Percentiles rank a stretch among this genome's conserved stretches.
phyloP scores from a whole-genome alignment of 345 rosid genomes.

The Eutrema heterophyllum region DNA sequence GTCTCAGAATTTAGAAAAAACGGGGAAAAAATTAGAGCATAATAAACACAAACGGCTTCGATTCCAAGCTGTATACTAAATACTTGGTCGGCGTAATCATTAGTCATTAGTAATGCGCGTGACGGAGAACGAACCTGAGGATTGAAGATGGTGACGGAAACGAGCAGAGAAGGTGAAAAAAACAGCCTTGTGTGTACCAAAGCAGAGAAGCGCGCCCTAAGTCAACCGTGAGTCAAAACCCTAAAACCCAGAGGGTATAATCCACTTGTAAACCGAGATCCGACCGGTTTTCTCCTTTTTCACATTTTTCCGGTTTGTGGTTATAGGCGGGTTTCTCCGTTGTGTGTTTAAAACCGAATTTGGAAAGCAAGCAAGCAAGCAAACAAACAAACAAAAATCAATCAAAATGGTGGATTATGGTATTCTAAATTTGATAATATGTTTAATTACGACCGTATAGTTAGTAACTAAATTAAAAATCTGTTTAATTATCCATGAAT shows the following conservation, averaged over 20 bases:
- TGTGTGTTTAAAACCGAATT: neutral
- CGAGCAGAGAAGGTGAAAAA: neutral
- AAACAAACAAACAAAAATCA: too few relatives aligned
- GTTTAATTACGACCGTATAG: too few relatives aligned
- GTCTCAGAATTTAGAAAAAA: neutral
- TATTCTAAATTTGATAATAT: too few relatives aligned
- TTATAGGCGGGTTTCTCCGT: neutral
- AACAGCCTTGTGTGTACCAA: neutral
- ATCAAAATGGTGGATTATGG: too few relatives aligned
- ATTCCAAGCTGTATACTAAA: neutral
- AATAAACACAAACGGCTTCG: neutral
- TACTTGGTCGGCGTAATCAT: neutral
- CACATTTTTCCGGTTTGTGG: neutral
- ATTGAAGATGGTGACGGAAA: conserved; percentile 1
- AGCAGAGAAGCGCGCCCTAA: conserved; percentile 19
- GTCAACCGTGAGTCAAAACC: conserved; percentile 10
- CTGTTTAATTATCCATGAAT: too few relatives aligned
- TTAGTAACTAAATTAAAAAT: too few relatives aligned
- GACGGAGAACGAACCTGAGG: conserved; percentile 15
- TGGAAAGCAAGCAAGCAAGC: too few relatives aligned
- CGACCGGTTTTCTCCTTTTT: neutral
- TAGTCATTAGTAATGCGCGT: neutral
- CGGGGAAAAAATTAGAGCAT: neutral
- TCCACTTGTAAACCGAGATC: neutral
- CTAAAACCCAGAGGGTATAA: conserved; percentile 1